These are phyloP conservation scores for Fusarium sp. DNA, from an alignment of 2,329 filamentous ascomycete species.

Conservation along the genomic window DNA sequence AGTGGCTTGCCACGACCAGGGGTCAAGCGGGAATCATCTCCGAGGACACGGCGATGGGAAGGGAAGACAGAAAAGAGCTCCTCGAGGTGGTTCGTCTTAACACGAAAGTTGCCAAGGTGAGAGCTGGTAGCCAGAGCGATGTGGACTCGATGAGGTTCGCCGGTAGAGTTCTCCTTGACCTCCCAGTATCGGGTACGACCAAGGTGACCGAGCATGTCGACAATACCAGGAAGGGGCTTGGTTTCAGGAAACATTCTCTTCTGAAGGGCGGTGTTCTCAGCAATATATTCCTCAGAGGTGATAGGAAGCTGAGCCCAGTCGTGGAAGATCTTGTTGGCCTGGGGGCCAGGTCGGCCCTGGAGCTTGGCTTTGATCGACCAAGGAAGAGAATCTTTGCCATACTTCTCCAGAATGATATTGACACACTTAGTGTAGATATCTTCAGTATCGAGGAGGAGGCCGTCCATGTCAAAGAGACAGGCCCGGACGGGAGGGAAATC, in stretches of 20 bases:
- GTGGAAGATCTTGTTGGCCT: conserved; percentile 67
- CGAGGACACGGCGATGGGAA: conserved; percentile 77
- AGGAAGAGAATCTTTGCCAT: conserved; percentile 79
- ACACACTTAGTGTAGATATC: conserved; percentile 87
- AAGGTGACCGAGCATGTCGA: conserved; percentile 72
- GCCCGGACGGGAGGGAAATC: conserved; percentile 82
- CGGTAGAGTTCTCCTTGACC: conserved; percentile 41
- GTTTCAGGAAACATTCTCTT: conserved; percentile 76
- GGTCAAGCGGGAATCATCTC: conserved; percentile 83
- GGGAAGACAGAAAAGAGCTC: conserved; percentile 75
- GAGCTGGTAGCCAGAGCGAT: conserved; percentile 89
- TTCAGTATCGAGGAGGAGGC: conserved; percentile 92
- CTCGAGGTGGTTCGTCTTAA: conserved; percentile 76
- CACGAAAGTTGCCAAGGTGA: conserved; percentile 74
- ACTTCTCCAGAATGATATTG: conserved; percentile 82
- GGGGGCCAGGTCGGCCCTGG: conserved; percentile 67
- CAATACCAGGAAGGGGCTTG: conserved; percentile 83
- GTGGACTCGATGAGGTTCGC: conserved; percentile 64
- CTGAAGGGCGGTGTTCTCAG: conserved; percentile 72
- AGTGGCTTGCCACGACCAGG: conserved; percentile 90
- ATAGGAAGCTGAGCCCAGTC: conserved; percentile 91
- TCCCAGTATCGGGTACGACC: conserved; percentile 64
- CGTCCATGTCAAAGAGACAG: conserved; percentile 99
- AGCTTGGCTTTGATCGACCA: conserved; percentile 95
- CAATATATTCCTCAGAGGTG: conserved; percentile 71